Conservation (phyloP, 2,329 filamentous ascomycete species). For the Cladophialophora immunda region DNA sequence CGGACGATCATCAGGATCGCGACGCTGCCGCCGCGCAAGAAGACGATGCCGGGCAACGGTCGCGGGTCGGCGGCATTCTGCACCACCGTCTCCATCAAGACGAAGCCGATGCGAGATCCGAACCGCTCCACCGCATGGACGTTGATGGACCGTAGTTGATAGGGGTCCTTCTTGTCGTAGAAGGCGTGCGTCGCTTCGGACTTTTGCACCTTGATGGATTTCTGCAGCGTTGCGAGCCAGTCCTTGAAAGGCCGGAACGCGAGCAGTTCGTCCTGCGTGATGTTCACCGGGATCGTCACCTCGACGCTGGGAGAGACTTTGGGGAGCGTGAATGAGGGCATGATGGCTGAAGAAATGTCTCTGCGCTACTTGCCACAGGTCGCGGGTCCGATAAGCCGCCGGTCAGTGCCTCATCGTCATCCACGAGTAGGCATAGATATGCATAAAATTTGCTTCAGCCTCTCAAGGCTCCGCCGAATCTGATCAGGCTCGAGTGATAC, state of each 20-base stretch:
- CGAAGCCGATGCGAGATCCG: conserved; percentile 60
- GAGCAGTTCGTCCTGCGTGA: conserved; percentile 16
- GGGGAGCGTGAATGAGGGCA: conserved; percentile 17
- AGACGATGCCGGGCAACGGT: conserved; percentile 62
- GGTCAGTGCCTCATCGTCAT: not conserved
- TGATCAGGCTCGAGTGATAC: not conserved
- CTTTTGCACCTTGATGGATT: conserved; percentile 57
- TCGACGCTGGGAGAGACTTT: conserved; percentile 8
- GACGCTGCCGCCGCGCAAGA: conserved; percentile 65
- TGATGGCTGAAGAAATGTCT: not conserved
- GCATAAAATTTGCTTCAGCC: not conserved
- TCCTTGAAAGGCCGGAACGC: conserved; percentile 59
- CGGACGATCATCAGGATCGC: conserved; percentile 65
- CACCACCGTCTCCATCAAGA: conserved; percentile 63
- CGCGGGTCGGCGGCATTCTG: conserved; percentile 59
- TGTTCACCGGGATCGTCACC: conserved; percentile 12
- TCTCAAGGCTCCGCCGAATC: not conserved
- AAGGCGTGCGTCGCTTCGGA: conserved; percentile 59
- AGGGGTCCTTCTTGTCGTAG: conserved; percentile 54
- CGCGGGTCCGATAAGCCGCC: not conserved
- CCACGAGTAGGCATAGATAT: not conserved
- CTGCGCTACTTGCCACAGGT: not conserved
- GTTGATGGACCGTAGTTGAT: conserved; percentile 60
- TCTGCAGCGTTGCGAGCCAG: conserved; percentile 61
- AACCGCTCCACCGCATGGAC: conserved; percentile 66